Base-by-base conservation (phyloP, 2,329 filamentous ascomycete genomes). In the Endoconidiophora polonica region DNA sequence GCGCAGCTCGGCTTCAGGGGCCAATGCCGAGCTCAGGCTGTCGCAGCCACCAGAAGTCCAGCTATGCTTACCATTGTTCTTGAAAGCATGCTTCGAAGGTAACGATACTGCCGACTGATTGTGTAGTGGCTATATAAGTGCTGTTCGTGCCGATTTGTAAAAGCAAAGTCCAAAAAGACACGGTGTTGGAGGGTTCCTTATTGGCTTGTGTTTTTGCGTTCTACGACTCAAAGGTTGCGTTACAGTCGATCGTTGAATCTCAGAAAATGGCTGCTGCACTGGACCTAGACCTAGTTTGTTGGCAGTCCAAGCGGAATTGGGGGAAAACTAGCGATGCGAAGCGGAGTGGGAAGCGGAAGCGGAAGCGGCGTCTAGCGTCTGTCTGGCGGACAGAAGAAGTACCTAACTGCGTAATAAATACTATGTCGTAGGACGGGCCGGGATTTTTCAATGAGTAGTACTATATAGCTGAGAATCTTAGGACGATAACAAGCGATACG, bases 31-130 rank as follows among this genome's bases (percentile, higher is more conserved):
- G 26, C 18, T 22, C 36, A 38, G 14, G 44, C 44, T 16, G 41
- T 23, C 7, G 12, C n/a, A 37, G 7, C 6, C 12, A 6, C 26
- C 16, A 23, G 10, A 42, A 26, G 38, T 20, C 24, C 7, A 18
- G 38, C 26, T 43, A 42, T 18, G n/a, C 46, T 42, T 14, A 48
- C 46, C 24, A 48, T 9, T 42, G 38, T 38, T 42, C 16, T 48
- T n/a, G 38, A 22, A 48, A 48, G 33, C 39, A 43, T 16, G 24
- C 23, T 48, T 14, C 18, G 12, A 26, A 18, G 16, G 14, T 22
- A 48, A 23, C 42, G 4, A 33, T 33, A 33, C 12, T 33, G 29
- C 29, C 29, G 18, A 7, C 16, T 46, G 16, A 39, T 24, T n/a
- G 10, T 14, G 29, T 14, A n/a, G 18, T 7, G 14, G 26, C 26